Conservation (phyloP, 2,329 filamentous ascomycete species). For the Xylariales sp. region DNA sequence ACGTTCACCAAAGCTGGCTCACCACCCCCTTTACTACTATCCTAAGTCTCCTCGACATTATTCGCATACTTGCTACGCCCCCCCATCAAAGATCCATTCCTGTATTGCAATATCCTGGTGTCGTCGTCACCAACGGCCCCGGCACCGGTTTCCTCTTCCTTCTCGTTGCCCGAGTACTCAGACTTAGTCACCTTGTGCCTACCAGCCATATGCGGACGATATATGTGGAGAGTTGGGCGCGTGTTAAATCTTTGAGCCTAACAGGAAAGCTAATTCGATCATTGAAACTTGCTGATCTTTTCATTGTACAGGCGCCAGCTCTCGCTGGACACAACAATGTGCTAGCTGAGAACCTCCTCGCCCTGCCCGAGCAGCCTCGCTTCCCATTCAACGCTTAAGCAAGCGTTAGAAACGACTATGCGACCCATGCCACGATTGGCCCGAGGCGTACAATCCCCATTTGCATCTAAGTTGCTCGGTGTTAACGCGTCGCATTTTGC, state of each 20-base stretch:
- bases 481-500: no score
- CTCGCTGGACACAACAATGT: conserved; percentile 15
- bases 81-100: conserved; percentile 47
- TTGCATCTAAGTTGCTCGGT: no score
- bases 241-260: conserved; percentile 83
- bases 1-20: conserved; percentile 82
- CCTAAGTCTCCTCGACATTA: conserved; percentile 71
- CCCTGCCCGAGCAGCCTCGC: conserved; percentile 29
- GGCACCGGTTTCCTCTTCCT: conserved; percentile 85
- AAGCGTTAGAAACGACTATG: neutral
- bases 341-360: conserved; percentile 36
- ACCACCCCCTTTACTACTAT: conserved; percentile 78
- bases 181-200: conserved; percentile 58
- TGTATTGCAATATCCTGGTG: conserved; percentile 69
- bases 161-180: conserved; percentile 61
- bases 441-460: no score
- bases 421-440: neutral
- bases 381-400: conserved; percentile 1
- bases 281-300: conserved; percentile 38
- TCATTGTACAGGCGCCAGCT: conserved; percentile 36
- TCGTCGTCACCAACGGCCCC: conserved; percentile 89
- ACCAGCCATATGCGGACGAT: conserved; percentile 75
- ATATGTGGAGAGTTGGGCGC: conserved; percentile 93
- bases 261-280: conserved; percentile 77
- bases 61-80: conserved; percentile 62